phyloP scores from a whole-genome alignment of 1,139 yeast genomes.

The Protomyces inundatus region DNA sequence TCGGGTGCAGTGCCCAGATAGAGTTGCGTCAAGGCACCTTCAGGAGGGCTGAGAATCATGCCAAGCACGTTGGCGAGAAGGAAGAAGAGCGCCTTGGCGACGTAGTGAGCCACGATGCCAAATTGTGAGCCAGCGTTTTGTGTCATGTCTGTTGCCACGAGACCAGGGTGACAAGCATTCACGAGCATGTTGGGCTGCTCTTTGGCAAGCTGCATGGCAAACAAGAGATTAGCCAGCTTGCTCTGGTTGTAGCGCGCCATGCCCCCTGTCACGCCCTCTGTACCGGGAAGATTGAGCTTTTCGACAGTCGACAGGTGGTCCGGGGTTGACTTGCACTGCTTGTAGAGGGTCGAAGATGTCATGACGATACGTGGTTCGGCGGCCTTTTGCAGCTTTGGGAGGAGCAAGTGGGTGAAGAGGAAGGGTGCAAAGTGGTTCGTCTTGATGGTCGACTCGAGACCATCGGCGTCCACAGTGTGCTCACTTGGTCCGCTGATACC shows the following conservation, averaged over 20 bases:
- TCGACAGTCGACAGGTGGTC: constrained; percentile 23
- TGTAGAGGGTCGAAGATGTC: constrained; percentile 67
- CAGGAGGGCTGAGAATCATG: not conserved
- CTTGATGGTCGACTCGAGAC: constrained; percentile 55
- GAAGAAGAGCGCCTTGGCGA: not conserved
- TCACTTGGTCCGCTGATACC: constrained; percentile 20
- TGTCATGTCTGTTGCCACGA: constrained; percentile 29
- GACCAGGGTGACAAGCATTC: constrained; percentile 33
- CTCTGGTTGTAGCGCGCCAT: constrained; percentile 31
- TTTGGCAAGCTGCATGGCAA: constrained; percentile 28
- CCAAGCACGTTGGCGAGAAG: not conserved
- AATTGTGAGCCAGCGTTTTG: not conserved
- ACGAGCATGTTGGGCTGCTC: constrained; percentile 25
- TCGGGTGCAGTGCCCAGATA: constrained; percentile 18
- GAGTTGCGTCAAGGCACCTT: constrained; percentile 13
- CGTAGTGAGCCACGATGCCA: not conserved
- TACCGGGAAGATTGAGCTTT: not conserved
- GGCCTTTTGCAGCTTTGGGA: constrained; percentile 46
- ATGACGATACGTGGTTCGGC: constrained; percentile 49
- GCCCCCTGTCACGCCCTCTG: not conserved
- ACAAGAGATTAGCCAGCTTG: constrained; percentile 31
- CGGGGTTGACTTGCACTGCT: constrained; percentile 32
- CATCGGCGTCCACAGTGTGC: constrained; percentile 22
- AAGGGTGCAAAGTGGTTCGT: constrained; percentile 76
- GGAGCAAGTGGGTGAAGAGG: constrained; percentile 56